phyloP scores from a whole-genome alignment of 2,329 filamentous ascomycete species.

The Fusarium robinianum region DNA sequence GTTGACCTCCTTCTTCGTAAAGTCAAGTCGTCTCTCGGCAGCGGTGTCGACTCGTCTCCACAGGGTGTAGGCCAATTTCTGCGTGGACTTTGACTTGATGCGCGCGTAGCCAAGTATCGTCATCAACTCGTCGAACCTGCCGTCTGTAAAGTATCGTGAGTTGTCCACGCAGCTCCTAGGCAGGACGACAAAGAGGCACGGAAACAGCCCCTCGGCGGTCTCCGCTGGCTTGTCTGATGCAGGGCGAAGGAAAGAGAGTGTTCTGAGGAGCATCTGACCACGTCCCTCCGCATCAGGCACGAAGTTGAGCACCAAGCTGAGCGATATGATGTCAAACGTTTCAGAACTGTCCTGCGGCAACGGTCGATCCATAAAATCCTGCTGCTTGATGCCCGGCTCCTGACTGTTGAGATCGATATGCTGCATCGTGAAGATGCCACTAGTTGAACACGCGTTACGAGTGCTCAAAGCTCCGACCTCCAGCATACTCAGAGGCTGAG shows the following conservation, averaged over 20 bases:
- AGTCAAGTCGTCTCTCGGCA: slow-evolving; percentile 22
- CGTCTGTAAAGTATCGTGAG: slow-evolving; percentile 83
- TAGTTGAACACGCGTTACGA: slow-evolving; percentile 80
- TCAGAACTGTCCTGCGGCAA: slow-evolving; percentile 65
- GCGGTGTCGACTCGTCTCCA: slow-evolving; percentile 61
- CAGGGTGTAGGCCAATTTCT: slow-evolving; percentile 88
- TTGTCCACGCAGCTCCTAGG: slow-evolving; percentile 88
- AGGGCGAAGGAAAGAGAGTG: slow-evolving; percentile 67
- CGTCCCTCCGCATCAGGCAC: slow-evolving; percentile 76
- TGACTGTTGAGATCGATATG: slow-evolving; percentile 93
- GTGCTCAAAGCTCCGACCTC: slow-evolving; percentile 89
- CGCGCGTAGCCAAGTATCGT: slow-evolving; percentile 71
- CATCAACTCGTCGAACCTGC: slow-evolving; percentile 74
- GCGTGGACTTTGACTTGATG: slow-evolving; percentile 70
- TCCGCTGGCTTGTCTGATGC: slow-evolving; percentile 16
- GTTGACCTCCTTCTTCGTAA: slow-evolving; percentile 73
- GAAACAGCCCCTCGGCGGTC: slow-evolving; percentile 51
- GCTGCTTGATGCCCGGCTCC: slow-evolving; percentile 76
- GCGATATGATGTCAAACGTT: slow-evolving; percentile 84
- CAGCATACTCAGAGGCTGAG: slow-evolving; percentile 64
- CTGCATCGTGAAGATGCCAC: slow-evolving; percentile 70
- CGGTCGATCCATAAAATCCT: slow-evolving; percentile 92
- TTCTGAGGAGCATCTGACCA: slow-evolving; percentile 84
- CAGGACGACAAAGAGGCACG: slow-evolving; percentile 84
- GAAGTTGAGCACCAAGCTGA: slow-evolving; percentile 93